Evolutionary conservation across 73 alveolate genomes (phyloP), one percentile per base, ranked within the genome.

Genomic region (Uronychia binucleata): DNA sequence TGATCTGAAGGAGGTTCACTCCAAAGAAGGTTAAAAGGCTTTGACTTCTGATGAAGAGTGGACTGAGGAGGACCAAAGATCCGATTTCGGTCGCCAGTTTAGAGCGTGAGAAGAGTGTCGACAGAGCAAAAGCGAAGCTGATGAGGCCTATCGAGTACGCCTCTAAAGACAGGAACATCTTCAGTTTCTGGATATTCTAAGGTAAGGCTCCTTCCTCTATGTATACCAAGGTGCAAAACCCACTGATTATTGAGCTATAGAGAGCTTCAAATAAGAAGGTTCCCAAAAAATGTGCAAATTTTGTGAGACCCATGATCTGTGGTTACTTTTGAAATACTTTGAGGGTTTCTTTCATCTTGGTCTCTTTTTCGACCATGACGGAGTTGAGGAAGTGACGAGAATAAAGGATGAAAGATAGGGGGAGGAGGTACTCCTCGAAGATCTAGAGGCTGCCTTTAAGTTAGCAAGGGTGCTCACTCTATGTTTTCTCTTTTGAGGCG

Each of bases 41-140:
- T 46, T 46, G 67, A 19, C 19, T 46, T 5, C 19, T 46, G 67
- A 46, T 5, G 67, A 46, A 74, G 80, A 81, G 46, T 11, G 95
- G 92, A 33, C 74, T 31, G 58, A 79, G 35, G 31, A 81, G 75
- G 76, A 83, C 83, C 25, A 86, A 86, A 28, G 85, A 46, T 27
- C 93, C 96, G 31, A 86, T 76, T 27, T 88, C 76, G 5, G 88
- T 80, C 58, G 93, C 81, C 0, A 86, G 46, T 80, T 90, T 79
- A 28, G 95, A 85, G 57, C 91, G 88, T 8, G 95, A 88, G 91
- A 92, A 92, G 87, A 88, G 81, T 31, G 95, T 81, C 31, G 97
- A 78, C 34, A 92, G 60, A 59, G 82, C 33, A 84, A 92, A 58
- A 27, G 97, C 74, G 90, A 88, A 89, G 57, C 85, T 60, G 76